Evolutionary conservation across 1,284 basidiomycete genomes (phyloP).

Genomic region (Singerocomus inundabilis): DNA sequence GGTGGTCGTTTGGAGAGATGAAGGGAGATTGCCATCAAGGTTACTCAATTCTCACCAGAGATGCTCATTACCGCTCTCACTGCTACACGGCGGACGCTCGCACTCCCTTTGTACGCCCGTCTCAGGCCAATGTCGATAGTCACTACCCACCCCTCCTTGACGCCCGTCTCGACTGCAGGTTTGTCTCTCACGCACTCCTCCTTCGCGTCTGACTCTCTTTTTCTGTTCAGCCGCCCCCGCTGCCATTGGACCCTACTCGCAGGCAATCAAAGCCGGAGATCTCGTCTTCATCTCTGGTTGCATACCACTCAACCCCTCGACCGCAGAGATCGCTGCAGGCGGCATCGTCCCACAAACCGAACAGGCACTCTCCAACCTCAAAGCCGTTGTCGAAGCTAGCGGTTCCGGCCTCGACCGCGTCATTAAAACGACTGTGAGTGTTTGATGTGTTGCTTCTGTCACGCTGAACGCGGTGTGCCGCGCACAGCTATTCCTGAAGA

Average conservation of each 20-base stretch:
- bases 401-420: constrained; percentile 77
- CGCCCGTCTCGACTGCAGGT: constrained; percentile 55
- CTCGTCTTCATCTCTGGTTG: constrained; percentile 90
- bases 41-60: not conserved
- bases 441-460: not conserved
- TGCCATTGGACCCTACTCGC: constrained; percentile 89
- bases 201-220: not conserved
- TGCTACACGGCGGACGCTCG: not conserved
- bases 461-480: not conserved
- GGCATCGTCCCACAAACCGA: constrained; percentile 84
- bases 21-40: not conserved
- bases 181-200: constrained; percentile 6
- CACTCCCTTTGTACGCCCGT: not conserved
- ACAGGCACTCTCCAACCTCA: constrained; percentile 87
- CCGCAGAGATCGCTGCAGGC: constrained; percentile 72
- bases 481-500: constrained; percentile 82
- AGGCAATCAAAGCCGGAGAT: constrained; percentile 84
- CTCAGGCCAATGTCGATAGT: constrained; percentile 38
- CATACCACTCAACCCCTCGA: constrained; percentile 80
- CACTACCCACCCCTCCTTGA: constrained; percentile 52
- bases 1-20: not conserved
- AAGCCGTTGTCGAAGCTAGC: constrained; percentile 79
- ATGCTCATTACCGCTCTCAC: not conserved
- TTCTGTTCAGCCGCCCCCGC: constrained; percentile 67
- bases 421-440: constrained; percentile 79